These are phyloP conservation scores for Pseudonitzschia delicatissima DNA, from an alignment of 108 stramenopile genomes.

Conservation along the genomic window DNA sequence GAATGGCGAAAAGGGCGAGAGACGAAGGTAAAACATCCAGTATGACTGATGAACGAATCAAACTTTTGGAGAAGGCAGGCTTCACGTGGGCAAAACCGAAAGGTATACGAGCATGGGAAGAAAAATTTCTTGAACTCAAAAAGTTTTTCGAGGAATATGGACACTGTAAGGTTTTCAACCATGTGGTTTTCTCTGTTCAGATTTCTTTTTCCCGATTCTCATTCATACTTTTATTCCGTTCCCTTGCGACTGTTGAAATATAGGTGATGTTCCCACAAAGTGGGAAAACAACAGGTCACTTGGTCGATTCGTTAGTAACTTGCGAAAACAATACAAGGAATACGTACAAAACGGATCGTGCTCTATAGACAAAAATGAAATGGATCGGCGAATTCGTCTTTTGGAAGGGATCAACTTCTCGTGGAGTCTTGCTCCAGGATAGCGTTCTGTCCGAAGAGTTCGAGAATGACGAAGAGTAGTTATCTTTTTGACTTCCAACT, in stretches of 20 bases:
- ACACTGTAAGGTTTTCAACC: conserved; percentile 33
- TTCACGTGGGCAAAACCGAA: conserved; percentile 64
- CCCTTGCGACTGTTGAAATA: background rate
- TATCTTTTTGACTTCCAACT: no score
- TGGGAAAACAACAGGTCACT: conserved; percentile 38
- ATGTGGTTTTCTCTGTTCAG: no score
- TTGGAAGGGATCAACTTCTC: conserved; percentile 26
- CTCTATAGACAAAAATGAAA: conserved; percentile 20
- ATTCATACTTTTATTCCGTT: no score
- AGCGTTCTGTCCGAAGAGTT: no score
- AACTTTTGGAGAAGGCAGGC: conserved; percentile 39
- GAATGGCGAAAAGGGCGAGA: conserved; percentile 56
- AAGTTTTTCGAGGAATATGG: conserved; percentile 34
- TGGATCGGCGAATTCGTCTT: conserved; percentile 10
- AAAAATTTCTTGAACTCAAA: conserved; percentile 44
- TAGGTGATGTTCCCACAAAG: conserved; percentile 54
- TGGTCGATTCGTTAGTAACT: conserved; percentile 56
- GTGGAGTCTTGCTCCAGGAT: conserved; percentile 27
- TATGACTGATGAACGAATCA: conserved; percentile 37
- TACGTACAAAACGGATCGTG: conserved; percentile 4
- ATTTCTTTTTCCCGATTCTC: no score
- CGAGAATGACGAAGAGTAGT: no score
- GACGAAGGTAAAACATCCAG: conserved; percentile 34
- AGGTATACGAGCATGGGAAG: conserved; percentile 55
- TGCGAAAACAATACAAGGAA: conserved; percentile 40